phyloP scores from a whole-genome alignment of 352 stramenopile genomes.

The Globisporangium irregulare region DNA sequence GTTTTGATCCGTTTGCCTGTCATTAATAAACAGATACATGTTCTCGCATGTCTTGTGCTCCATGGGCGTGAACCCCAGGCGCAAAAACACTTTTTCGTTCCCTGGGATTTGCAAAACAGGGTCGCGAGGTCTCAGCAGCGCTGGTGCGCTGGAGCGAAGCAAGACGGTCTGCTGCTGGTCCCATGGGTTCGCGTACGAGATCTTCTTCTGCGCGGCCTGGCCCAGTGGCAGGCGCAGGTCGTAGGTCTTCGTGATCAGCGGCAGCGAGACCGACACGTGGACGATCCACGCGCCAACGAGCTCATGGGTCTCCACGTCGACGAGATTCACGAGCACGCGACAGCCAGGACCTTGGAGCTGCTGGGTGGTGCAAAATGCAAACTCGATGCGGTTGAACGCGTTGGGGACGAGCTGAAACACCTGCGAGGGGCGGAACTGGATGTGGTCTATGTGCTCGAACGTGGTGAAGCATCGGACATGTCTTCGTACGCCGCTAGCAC shows the following conservation, averaged over 20 bases:
- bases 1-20: conserved; percentile 87
- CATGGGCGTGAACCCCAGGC: conserved; percentile 39
- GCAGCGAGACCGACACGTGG: conserved; percentile 63
- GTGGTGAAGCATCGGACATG: conserved; percentile 57
- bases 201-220: conserved; percentile 86
- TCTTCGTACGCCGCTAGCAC: not conserved
- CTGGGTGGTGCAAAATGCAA: conserved; percentile 67
- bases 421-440: conserved; percentile 74
- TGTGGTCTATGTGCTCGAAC: conserved; percentile 29
- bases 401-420: conserved; percentile 87
- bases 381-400: conserved; percentile 90
- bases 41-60: conserved; percentile 25
- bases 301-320: conserved; percentile 89
- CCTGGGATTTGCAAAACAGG: conserved; percentile 46
- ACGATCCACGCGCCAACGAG: conserved; percentile 90
- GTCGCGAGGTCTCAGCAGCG: conserved; percentile 72
- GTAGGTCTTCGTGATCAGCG: conserved; percentile 91
- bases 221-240: conserved; percentile 70
- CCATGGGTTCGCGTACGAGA: conserved; percentile 93
- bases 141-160: conserved; percentile 79
- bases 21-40: conserved; percentile 92
- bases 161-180: conserved; percentile 75
- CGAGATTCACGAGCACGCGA: conserved; percentile 76
- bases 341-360: conserved; percentile 20
- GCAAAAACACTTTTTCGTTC: conserved; percentile 51